These are phyloP conservation scores for Metrosideros polymorpha DNA, from an alignment of 441 rosid species.

Conservation along the genomic window DNA sequence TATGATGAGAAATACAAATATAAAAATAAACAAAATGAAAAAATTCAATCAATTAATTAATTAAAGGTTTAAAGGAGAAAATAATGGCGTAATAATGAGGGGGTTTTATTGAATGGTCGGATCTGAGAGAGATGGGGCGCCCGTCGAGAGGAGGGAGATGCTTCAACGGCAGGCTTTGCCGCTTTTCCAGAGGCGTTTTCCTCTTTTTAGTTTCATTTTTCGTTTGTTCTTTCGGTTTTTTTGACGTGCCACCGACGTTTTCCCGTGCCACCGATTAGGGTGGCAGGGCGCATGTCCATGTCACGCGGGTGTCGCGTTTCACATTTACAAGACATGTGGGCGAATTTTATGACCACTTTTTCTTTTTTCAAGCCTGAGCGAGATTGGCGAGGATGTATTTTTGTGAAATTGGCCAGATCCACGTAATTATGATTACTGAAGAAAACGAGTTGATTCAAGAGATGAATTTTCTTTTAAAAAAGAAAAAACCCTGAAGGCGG, in stretches of 20 bases:
- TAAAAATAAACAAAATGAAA: accelerated
- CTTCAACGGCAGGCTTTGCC: neutral
- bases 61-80: neutral
- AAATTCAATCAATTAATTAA: neutral
- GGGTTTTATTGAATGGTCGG: neutral
- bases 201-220: neutral
- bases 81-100: neutral
- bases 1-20: neutral
- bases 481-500: too few species aligned
- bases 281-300: neutral
- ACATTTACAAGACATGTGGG: neutral
- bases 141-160: neutral
- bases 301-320: neutral
- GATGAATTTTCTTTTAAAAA: neutral
- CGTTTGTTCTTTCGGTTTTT: neutral
- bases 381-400: neutral
- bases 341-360: neutral
- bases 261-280: neutral
- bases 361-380: neutral
- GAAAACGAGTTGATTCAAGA: neutral
- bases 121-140: neutral
- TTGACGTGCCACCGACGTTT: neutral
- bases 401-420: neutral
- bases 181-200: neutral
- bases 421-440: neutral